phyloP scores from a whole-genome alignment of 2,329 filamentous ascomycete species.

The Colletotrichum spaethianum region DNA sequence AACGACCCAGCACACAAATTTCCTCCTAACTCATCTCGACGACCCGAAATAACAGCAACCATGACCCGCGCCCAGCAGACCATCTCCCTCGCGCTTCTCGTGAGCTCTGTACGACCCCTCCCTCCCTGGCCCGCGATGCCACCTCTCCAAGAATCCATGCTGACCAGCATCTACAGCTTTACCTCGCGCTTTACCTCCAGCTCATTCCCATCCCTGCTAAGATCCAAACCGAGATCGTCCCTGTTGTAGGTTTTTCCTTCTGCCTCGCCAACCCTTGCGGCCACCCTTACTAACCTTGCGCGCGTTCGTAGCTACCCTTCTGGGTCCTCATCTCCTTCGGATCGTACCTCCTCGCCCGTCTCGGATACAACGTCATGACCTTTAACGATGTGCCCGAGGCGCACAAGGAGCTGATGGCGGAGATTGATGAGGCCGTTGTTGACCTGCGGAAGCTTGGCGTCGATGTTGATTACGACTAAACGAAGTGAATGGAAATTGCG shows the following conservation, averaged over 20 bases:
- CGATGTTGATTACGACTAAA: conserved; percentile 74
- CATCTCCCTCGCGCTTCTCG: conserved; percentile 87
- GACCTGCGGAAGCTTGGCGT: conserved; percentile 83
- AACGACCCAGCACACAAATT: neutral
- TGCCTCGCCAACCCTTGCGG: conserved; percentile 1
- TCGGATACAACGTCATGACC: conserved; percentile 92
- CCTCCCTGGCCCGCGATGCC: conserved; percentile 2
- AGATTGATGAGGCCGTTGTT: conserved; percentile 83
- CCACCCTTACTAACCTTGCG: conserved; percentile 24
- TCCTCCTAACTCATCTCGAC: too few relatives aligned
- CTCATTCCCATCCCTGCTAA: conserved; percentile 84
- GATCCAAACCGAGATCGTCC: conserved; percentile 88
- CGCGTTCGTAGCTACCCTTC: conserved; percentile 81
- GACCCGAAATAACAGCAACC: conserved; percentile 51
- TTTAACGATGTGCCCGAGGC: conserved; percentile 97
- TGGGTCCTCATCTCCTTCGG: conserved; percentile 94
- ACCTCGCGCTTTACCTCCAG: conserved; percentile 87
- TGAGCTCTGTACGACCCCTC: conserved; percentile 80
- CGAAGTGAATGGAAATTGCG: conserved; percentile 37
- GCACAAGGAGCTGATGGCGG: conserved; percentile 87
- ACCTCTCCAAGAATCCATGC: conserved; percentile 12
- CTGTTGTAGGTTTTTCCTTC: conserved; percentile 76
- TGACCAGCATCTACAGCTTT: conserved; percentile 73
- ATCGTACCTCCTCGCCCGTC: conserved; percentile 90
- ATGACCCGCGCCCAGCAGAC: conserved; percentile 98